These are phyloP conservation scores for Tolypocladium tropicale DNA, from an alignment of 2,329 filamentous ascomycete species.

Conservation along the genomic window DNA sequence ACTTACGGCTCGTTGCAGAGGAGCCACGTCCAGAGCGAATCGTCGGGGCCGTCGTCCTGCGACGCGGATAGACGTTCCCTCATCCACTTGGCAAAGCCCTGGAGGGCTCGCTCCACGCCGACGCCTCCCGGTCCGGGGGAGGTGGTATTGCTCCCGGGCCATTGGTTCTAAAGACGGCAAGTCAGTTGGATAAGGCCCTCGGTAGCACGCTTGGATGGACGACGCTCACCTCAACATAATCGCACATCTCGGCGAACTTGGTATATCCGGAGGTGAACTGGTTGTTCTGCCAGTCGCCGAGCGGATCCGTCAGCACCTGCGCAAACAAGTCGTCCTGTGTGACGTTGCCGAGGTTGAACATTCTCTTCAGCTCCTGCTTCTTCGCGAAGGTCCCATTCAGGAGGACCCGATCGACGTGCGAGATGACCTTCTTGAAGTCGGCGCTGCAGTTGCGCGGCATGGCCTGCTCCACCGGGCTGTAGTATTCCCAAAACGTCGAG, in stretches of 20 bases:
- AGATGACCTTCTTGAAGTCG: constrained; percentile 43
- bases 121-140: constrained; percentile 28
- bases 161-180: constrained; percentile 7
- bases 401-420: constrained; percentile 37
- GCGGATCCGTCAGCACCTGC: constrained; percentile 15
- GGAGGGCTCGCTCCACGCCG: constrained; percentile 41
- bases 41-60: too few relatives aligned
- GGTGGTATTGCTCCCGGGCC: constrained; percentile 7
- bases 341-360: constrained; percentile 31
- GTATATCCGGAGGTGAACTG: constrained; percentile 22
- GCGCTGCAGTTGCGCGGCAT: constrained; percentile 49
- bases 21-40: constrained; percentile 50
- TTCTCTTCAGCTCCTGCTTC: constrained; percentile 29
- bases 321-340: constrained; percentile 38
- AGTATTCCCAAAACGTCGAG: constrained; percentile 58
- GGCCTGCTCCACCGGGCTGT: constrained; percentile 30
- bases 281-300: constrained; percentile 25
- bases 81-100: constrained; percentile 46
- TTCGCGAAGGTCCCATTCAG: constrained; percentile 19
- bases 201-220: too few relatives aligned
- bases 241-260: constrained; percentile 24
- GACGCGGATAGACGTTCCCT: too few relatives aligned
- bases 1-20: constrained; percentile 50
- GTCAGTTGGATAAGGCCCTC: background rate
- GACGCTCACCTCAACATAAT: constrained; percentile 15